A percentile compares a stretch with the other conserved stretches of the same genome.
Conservation (phyloP, 345 rosid genomes). For the Gossypium bickii region DNA sequence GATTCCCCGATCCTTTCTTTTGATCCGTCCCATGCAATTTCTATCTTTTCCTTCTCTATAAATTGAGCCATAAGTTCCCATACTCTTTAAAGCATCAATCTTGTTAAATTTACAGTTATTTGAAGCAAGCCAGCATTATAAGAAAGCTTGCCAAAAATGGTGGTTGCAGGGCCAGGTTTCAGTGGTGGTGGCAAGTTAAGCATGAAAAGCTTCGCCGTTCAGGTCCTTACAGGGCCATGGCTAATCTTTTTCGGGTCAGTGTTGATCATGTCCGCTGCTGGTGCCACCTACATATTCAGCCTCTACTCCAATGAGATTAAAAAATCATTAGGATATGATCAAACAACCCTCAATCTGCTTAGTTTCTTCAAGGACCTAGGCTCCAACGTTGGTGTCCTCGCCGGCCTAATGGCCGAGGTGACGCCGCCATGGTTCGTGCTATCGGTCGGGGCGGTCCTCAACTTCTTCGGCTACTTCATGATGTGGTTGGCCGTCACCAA, state of each 20-base stretch:
- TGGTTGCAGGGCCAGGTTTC: conserved; percentile 10
- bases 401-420: conserved; percentile 61
- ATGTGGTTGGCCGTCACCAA: conserved; percentile 58
- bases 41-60: background rate
- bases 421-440: conserved; percentile 71
- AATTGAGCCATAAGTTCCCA: background rate
- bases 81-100: background rate
- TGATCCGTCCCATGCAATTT: background rate
- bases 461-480: conserved; percentile 66
- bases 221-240: conserved; percentile 39
- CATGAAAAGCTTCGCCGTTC: conserved; percentile 6
- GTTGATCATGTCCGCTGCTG: conserved; percentile 55
- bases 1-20: background rate
- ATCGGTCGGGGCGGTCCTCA: conserved; percentile 44
- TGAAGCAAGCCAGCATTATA: background rate
- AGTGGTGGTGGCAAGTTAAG: background rate
- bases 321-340: conserved; percentile 40
- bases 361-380: conserved; percentile 69
- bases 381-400: conserved; percentile 44
- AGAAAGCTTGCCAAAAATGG: background rate
- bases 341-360: conserved; percentile 50
- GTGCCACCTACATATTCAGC: conserved; percentile 62
- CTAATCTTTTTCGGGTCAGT: conserved; percentile 55
- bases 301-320: conserved; percentile 49
- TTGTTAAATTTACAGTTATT: background rate